Percentiles rank a stretch among this genome's conserved stretches.
These are phyloP conservation scores for Solanum tacnaense DNA, from an alignment of 257 asterid species.

Conservation along the genomic window DNA sequence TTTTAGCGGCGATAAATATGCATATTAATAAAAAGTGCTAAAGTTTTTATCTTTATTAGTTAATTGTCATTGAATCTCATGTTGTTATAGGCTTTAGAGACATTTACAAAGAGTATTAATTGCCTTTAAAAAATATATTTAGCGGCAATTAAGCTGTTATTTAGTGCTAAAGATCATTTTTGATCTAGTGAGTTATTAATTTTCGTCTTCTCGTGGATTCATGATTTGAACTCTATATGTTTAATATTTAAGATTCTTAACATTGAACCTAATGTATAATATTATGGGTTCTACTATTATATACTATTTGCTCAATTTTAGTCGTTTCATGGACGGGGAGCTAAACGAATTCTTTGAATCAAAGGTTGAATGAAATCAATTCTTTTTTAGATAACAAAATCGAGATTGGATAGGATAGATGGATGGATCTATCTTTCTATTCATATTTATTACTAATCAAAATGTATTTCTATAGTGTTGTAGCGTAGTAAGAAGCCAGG, in stretches of 20 bases:
- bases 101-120: not conserved
- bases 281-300: not conserved
- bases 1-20: no score
- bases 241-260: not conserved
- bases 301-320: not conserved
- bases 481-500: no score
- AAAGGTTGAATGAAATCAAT: no score
- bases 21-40: no score
- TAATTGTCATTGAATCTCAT: fast-evolving
- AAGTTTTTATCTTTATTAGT: no score
- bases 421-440: not conserved
- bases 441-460: not conserved
- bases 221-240: not conserved
- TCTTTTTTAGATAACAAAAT: no score
- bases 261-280: no score
- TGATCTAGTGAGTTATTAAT: not conserved
- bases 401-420: not conserved
- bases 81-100: no score
- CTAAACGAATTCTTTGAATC: no score
- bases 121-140: no score
- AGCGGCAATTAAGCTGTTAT: fast-evolving
- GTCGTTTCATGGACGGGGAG: not conserved
- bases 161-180: not conserved
- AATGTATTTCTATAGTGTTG: no score
- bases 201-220: not conserved